phyloP scores from a whole-genome alignment of 768 basidiomycete genomes.

The Austroboletus eburneus region DNA sequence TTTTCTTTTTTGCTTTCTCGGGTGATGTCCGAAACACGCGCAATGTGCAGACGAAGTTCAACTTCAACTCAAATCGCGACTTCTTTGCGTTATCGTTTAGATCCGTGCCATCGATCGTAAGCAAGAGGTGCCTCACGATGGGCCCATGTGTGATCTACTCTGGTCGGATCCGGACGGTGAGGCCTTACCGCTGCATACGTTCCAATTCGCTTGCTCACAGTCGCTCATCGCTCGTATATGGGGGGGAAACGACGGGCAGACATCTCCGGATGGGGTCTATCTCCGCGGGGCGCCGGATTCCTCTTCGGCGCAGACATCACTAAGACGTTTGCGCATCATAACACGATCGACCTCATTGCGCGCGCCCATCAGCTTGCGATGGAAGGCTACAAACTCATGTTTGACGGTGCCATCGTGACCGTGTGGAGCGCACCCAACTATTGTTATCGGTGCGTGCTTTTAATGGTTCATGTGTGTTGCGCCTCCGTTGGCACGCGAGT shows the following conservation, averaged over 20 bases:
- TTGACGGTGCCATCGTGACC: slow-evolving; percentile 90
- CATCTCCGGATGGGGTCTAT: slow-evolving; percentile 92
- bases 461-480: no score
- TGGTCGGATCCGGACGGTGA: slow-evolving; percentile 99
- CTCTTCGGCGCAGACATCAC: slow-evolving; percentile 93
- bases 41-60: background rate
- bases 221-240: no score
- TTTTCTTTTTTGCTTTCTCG: no score
- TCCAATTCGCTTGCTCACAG: no score
- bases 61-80: slow-evolving; percentile 15
- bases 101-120: slow-evolving; percentile 94
- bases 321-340: slow-evolving; percentile 83
- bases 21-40: background rate
- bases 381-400: slow-evolving; percentile 98
- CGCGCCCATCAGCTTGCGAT: slow-evolving; percentile 97
- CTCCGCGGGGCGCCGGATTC: slow-evolving; percentile 96
- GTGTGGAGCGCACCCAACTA: slow-evolving; percentile 99
- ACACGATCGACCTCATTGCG: slow-evolving; percentile 92
- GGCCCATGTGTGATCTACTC: slow-evolving; percentile 97
- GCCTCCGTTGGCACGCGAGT: no score
- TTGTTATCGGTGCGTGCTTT: slow-evolving; percentile 77
- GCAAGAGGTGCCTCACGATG: slow-evolving; percentile 97
- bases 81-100: slow-evolving; percentile 36
- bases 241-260: slow-evolving; percentile 40
- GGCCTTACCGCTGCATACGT: background rate